These are phyloP conservation scores for Claviceps cyperi DNA, from an alignment of 2,329 filamentous ascomycete genomes.

Conservation along the genomic window DNA sequence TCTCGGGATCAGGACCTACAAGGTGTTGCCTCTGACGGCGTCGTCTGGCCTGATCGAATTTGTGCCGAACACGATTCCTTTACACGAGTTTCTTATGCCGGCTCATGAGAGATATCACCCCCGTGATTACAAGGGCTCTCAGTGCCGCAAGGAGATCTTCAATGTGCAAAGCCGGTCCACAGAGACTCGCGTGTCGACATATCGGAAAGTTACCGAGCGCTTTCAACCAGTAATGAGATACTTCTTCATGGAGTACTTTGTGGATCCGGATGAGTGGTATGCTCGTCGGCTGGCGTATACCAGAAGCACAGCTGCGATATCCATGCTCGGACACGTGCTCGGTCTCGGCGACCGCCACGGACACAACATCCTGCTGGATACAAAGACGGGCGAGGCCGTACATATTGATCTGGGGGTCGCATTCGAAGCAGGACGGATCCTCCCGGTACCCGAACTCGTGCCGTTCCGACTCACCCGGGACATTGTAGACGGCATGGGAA, in stretches of 20 bases:
- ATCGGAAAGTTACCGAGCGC: slow-evolving; percentile 60
- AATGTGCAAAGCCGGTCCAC: slow-evolving; percentile 55
- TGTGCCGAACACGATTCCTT: slow-evolving; percentile 78
- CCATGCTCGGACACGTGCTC: slow-evolving; percentile 83
- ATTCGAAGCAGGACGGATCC: slow-evolving; percentile 90
- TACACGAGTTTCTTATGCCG: slow-evolving; percentile 85
- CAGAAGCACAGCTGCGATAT: slow-evolving; percentile 83
- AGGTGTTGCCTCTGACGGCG: slow-evolving; percentile 78
- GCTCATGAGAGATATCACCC: slow-evolving; percentile 81
- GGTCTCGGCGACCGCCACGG: slow-evolving; percentile 90
- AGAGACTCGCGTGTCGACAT: slow-evolving; percentile 59
- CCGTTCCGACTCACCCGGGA: slow-evolving; percentile 91
- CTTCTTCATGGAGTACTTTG: slow-evolving; percentile 93
- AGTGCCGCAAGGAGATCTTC: slow-evolving; percentile 67
- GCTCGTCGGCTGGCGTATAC: slow-evolving; percentile 79
- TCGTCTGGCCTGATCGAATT: slow-evolving; percentile 92
- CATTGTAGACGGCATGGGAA: slow-evolving; percentile 92
- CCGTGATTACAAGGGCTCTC: slow-evolving; percentile 59
- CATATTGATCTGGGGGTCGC: slow-evolving; percentile 96
- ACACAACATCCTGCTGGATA: slow-evolving; percentile 90
- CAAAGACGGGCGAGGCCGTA: slow-evolving; percentile 79
- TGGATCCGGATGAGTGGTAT: slow-evolving; percentile 95
- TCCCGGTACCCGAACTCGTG: slow-evolving; percentile 89
- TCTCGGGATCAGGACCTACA: slow-evolving; percentile 88
- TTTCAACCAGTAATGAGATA: slow-evolving; percentile 92